Base-by-base conservation (phyloP, 371 early-diverging fungal species). In the Apophysomyces trapeziformis region DNA sequence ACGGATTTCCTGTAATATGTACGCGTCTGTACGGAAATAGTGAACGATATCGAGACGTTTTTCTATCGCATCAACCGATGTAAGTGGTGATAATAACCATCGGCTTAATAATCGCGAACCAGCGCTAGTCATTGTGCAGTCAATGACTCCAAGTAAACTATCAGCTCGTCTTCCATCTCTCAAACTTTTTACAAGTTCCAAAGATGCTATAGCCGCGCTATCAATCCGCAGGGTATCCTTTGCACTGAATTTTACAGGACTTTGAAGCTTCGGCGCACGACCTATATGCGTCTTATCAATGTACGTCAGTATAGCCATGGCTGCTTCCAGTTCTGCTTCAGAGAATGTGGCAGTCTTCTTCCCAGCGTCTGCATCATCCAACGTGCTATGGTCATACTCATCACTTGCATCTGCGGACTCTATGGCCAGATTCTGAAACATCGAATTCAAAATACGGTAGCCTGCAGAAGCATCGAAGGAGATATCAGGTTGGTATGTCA, bases 111-210 rank as follows among this genome's bases (percentile, higher is more conserved):
- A 72, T 12, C 96, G 80, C 1, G 90, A 85, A 1, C 96, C 96
- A 1, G 92, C 90, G 43, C 87, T 87, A 9, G 96, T 95, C 36
- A 85, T 84, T 1, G 96, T 96, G 38, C 78, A 68, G 67, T 94
- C 91, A 21, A 97, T 73, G 9, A 84, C 78, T 38, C 86, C 63
- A 1, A 95, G 57, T 39, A 96, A 66, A 63, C 93, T 91, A 7
- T 91, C 91, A 26, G 68, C 65, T 60, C 76, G 73, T 16, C 70
- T 73, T 1, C 84, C 77, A 43, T 84, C 84, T 26, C 78, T 66
- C n/a, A 87, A 61, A 14, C 77, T 81, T 9, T 75, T 70, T 4
- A 85, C 75, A 4, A 90, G 71, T 38, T 90, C 90, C 11, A 90
- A 63, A 14, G 88, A 83, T 26, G 75, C 68, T 63, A 90, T 77